Evolutionary conservation across 768 basidiomycete genomes (phyloP).

Genomic region (Macrolepiota dolichaula): DNA sequence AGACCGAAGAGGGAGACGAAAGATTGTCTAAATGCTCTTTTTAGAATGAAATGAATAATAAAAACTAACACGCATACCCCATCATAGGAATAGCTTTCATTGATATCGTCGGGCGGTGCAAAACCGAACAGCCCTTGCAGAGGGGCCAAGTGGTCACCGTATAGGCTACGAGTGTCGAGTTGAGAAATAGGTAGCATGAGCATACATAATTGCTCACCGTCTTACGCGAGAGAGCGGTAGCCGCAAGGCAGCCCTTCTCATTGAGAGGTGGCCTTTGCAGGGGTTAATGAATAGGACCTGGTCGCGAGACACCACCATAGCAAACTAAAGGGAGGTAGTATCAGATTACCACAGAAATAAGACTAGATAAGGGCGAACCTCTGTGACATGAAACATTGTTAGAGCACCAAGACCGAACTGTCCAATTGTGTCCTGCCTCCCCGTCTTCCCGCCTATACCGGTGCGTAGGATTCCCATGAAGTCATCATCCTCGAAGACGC

Average conservation of each 20-base stretch:
- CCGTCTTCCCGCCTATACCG: constrained; percentile 42
- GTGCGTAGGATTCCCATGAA: constrained; percentile 42
- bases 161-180: constrained; percentile 25
- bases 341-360: neutral
- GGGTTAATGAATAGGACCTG: constrained; percentile 42
- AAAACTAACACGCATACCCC: neutral
- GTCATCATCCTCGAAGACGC: constrained; percentile 36
- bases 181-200: neutral
- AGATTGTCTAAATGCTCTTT: constrained; percentile 34
- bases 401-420: constrained; percentile 50
- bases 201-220: neutral
- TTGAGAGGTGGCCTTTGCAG: constrained; percentile 35
- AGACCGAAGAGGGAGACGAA: constrained; percentile 41
- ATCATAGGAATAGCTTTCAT: neutral
- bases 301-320: constrained; percentile 28
- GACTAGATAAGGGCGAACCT: constrained; percentile 28
- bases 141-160: constrained; percentile 37
- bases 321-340: constrained; percentile 21
- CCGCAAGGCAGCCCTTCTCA: constrained; percentile 24
- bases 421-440: constrained; percentile 36
- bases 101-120: neutral
- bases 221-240: constrained; percentile 28
- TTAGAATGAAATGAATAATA: neutral
- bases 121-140: constrained; percentile 37
- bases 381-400: constrained; percentile 49